phyloP scores from a whole-genome alignment of 2,329 filamentous ascomycete genomes.

The Botrytis elliptica region DNA sequence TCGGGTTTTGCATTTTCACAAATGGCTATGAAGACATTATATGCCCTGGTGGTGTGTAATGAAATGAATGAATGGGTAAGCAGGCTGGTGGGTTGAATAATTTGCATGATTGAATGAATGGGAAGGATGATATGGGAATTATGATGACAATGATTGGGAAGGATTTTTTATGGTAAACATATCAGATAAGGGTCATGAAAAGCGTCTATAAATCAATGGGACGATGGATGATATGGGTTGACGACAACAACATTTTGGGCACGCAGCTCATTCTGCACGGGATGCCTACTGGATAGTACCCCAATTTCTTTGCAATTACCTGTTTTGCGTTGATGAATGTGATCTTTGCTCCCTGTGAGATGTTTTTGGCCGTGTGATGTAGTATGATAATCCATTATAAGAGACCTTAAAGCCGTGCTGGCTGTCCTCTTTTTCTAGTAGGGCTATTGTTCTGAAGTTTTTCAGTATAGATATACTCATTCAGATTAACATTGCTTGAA shows the following conservation, averaged over 20 bases:
- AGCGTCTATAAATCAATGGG: not conserved
- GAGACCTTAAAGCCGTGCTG: not conserved
- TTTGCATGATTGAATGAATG: not conserved
- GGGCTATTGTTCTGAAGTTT: not conserved
- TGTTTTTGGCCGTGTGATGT: not conserved
- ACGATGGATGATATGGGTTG: not conserved
- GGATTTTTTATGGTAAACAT: not conserved
- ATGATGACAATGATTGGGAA: not conserved
- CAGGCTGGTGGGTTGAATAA: not conserved
- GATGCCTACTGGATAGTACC: slow-evolving; percentile 17
- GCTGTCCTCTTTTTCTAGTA: not conserved
- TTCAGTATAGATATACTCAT: not conserved
- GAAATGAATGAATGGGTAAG: not conserved
- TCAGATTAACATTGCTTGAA: not conserved
- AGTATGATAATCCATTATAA: not conserved
- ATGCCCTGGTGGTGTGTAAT: slow-evolving; percentile 18
- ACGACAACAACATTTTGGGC: not conserved
- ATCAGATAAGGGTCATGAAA: not conserved
- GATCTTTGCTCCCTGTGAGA: no score
- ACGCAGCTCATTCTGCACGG: slow-evolving; percentile 8
- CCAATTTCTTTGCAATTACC: not conserved
- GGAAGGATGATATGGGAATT: not conserved
- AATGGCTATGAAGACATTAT: not conserved
- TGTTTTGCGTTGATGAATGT: not conserved
- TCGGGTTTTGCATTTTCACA: not conserved